Evolutionary conservation across 768 basidiomycete species (phyloP).

Genomic region (Russula vinacea): DNA sequence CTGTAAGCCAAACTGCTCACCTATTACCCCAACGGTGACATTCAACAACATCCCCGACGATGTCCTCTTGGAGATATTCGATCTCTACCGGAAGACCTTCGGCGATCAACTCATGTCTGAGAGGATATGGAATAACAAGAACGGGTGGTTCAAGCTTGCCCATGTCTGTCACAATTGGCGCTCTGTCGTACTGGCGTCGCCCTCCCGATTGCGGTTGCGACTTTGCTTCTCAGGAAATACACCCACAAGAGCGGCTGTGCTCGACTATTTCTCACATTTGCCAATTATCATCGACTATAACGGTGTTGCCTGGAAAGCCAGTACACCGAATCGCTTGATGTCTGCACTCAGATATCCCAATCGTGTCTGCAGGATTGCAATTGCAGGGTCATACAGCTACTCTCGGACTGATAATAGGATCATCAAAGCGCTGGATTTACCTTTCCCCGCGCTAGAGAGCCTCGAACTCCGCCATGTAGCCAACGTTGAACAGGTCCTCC

Average conservation of each 20-base stretch:
- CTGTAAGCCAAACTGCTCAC: too few species aligned
- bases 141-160: background rate
- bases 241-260: background rate
- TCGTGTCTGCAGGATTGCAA: background rate
- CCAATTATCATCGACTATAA: background rate
- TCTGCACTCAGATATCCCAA: background rate
- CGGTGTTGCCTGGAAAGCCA: background rate
- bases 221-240: background rate
- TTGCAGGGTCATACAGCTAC: too few species aligned
- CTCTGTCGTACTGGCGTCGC: background rate
- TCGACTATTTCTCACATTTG: background rate
- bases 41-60: background rate
- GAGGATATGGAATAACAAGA: background rate
- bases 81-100: background rate
- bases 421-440: background rate
- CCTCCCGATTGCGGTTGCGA: background rate
- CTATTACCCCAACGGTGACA: background rate
- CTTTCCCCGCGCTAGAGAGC: background rate
- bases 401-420: too few species aligned
- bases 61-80: constrained; percentile 2
- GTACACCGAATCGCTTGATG: background rate
- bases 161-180: constrained; percentile 2
- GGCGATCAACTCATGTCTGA: background rate
- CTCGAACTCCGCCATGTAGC: background rate
- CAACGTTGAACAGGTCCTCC: background rate